Base-by-base conservation (phyloP, 2,329 filamentous ascomycete genomes). In the Fusarium tupiense region DNA sequence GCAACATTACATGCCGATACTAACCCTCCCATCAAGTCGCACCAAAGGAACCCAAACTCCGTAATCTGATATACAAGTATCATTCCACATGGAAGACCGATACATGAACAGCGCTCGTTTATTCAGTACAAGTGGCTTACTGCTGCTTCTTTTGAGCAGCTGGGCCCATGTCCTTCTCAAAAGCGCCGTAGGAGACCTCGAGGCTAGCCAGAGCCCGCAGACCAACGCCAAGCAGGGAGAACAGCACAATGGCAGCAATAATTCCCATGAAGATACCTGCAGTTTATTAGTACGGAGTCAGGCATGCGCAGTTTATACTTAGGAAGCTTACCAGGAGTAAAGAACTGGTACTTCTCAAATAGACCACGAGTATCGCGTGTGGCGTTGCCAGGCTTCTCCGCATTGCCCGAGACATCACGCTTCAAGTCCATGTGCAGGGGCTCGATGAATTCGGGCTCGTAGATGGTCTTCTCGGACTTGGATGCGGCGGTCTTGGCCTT, bases 131-230 rank as follows among this genome's bases (percentile, higher is more conserved):
- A 52, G 24, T 44, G 50, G 46, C 75, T 78, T 80, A 82, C 74
- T 83, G 77, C 72, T 84, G 81, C 86, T 94, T 97, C 90, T 95
- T 97, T 84, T 97, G 94, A 38, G 93, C 93, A 43, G 91, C 87
- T n/a, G 94, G 94, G 0, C 95, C 94, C 87, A 94, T 97, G 77
- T 98, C 96, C 87, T 98, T 98, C 81, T 97, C 96, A 81, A 98
- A 99, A 4, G 96, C 95, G 72, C 93, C 94, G 82, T 98, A 98
- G 2, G 94, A 93, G 37, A 98, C 94, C 82, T 98, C 88, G 24
- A 99, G 87, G 76, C 94, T 96, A 12, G 89, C 86, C 19, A 98
- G 87, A 20, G 93, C 95, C 68, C 84, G 90, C 63, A 98, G 85
- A 20, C 93, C 96, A 64, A 95, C 91, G 75, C 92, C 92, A 11